These are phyloP conservation scores for Cryptococcus sp. DNA, from an alignment of 1,284 basidiomycete species.

Conservation along the genomic window DNA sequence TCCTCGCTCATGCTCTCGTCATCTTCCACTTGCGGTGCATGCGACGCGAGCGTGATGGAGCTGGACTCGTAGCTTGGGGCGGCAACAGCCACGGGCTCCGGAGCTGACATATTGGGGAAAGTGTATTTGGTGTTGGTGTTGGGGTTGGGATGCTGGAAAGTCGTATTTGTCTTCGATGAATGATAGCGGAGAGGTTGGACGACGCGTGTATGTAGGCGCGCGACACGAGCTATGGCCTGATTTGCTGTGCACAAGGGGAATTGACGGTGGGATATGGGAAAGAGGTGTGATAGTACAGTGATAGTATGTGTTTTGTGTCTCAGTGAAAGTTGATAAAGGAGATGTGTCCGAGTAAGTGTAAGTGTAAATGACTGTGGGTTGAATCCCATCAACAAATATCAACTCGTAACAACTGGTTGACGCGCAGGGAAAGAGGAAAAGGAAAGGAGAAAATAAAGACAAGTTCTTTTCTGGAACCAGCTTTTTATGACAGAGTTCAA, in stretches of 20 bases:
- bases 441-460: too few species aligned
- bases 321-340: not conserved
- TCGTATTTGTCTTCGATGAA: not conserved
- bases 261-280: not conserved
- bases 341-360: not conserved
- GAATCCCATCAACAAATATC: too few species aligned
- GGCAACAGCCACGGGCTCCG: slow-evolving; percentile 35
- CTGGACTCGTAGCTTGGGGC: slow-evolving; percentile 28
- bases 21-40: slow-evolving; percentile 19
- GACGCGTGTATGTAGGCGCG: not conserved
- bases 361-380: too few species aligned
- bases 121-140: slow-evolving; percentile 7
- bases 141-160: slow-evolving; percentile 6
- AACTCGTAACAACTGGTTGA: too few species aligned
- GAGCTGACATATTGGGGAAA: slow-evolving; percentile 8
- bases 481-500: too few species aligned
- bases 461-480: too few species aligned
- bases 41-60: slow-evolving; percentile 14
- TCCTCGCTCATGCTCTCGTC: slow-evolving; percentile 24
- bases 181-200: too few species aligned
- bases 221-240: too few species aligned
- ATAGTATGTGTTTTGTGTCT: not conserved
- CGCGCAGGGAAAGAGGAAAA: too few species aligned
- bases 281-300: not conserved
- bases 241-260: not conserved